phyloP scores from a whole-genome alignment of 2,329 filamentous ascomycete species.

The Colletotrichum acutatum region DNA sequence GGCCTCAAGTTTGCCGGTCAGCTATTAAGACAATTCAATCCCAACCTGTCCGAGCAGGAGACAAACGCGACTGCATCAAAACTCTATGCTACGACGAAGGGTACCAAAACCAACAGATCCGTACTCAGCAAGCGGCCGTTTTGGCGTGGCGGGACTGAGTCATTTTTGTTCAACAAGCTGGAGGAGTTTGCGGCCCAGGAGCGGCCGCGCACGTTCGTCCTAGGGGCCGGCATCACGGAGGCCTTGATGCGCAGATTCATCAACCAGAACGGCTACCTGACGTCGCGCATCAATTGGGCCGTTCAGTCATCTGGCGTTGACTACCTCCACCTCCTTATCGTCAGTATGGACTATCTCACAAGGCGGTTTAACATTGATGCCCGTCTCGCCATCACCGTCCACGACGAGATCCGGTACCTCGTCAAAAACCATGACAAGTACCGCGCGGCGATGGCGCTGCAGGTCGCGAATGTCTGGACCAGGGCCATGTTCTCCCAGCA shows the following conservation, averaged over 20 bases:
- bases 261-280: slow-evolving; percentile 91
- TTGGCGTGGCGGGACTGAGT: slow-evolving; percentile 96
- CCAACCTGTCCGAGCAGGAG: slow-evolving; percentile 80
- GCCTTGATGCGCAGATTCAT: slow-evolving; percentile 90
- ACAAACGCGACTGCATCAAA: slow-evolving; percentile 80
- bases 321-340: slow-evolving; percentile 92
- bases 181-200: slow-evolving; percentile 99
- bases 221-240: slow-evolving; percentile 96
- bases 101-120: slow-evolving; percentile 83
- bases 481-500: slow-evolving; percentile 97
- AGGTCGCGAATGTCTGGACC: slow-evolving; percentile 96
- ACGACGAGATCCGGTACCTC: slow-evolving; percentile 96
- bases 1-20: slow-evolving; percentile 93
- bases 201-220: slow-evolving; percentile 86
- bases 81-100: slow-evolving; percentile 91
- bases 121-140: slow-evolving; percentile 79
- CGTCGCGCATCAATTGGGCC: slow-evolving; percentile 97
- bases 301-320: slow-evolving; percentile 98
- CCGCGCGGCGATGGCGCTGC: slow-evolving; percentile 88
- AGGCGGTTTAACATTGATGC: slow-evolving; percentile 87
- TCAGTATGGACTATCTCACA: slow-evolving; percentile 93
- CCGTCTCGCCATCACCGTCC: slow-evolving; percentile 91
- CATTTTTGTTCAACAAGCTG: slow-evolving; percentile 97
- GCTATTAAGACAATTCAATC: slow-evolving; percentile 93
- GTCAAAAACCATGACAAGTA: slow-evolving; percentile 89